Percentiles rank a stretch among this genome's conserved stretches.
These are phyloP conservation scores for Salix dunnii DNA, from an alignment of 345 rosid genomes.

Conservation along the genomic window DNA sequence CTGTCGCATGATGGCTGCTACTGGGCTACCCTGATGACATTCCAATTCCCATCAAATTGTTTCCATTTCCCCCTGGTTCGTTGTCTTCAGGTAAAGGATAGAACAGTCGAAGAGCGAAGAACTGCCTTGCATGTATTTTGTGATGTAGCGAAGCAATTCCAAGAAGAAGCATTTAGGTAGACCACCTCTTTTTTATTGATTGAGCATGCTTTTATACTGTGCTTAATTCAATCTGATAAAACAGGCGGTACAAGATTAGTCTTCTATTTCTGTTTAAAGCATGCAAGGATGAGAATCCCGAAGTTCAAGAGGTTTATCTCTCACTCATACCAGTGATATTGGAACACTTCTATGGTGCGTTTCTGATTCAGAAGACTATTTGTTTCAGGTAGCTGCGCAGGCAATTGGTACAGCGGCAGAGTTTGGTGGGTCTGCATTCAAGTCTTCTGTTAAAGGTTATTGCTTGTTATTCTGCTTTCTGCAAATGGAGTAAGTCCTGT, in stretches of 20 bases:
- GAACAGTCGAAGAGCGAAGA: constrained; percentile 4
- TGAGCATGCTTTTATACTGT: background rate
- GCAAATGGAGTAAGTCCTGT: background rate
- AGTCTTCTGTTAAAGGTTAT: background rate
- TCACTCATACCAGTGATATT: background rate
- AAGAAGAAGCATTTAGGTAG: constrained; percentile 8
- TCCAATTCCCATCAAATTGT: background rate
- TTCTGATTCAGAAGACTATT: background rate
- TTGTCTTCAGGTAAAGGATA: constrained; percentile 3
- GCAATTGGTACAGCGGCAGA: constrained; percentile 8
- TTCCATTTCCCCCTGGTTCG: background rate
- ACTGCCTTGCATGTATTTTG: constrained; percentile 6
- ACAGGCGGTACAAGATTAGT: background rate
- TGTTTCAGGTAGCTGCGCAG: background rate
- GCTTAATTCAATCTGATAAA: background rate
- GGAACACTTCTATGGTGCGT: background rate
- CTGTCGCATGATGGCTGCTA: background rate
- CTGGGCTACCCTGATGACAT: background rate
- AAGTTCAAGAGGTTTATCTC: constrained; percentile 3
- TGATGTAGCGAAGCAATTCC: constrained; percentile 1
- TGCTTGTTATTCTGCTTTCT: background rate
- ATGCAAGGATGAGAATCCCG: constrained; percentile 3
- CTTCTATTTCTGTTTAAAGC: constrained; percentile 1
- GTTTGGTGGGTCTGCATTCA: constrained; percentile 17
- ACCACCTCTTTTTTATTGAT: background rate